Evolutionary conservation across 768 basidiomycete species (phyloP).

Genomic region (Grammothele lineata): DNA sequence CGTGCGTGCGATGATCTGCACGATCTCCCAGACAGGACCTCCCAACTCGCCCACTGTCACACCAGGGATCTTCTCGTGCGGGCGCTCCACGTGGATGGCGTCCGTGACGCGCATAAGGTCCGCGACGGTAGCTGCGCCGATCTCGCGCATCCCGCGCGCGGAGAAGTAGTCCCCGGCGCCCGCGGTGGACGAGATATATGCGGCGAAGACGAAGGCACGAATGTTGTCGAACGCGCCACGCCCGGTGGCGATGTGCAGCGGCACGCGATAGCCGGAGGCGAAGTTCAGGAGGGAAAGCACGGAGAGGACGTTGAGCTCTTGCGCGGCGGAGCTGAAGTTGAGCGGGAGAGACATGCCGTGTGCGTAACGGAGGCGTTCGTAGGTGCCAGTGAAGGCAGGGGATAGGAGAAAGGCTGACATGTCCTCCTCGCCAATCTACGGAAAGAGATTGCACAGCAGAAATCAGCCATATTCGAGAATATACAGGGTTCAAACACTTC

Average conservation of each 20-base stretch:
- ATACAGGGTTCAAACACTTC: too few relatives aligned
- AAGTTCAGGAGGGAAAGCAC: constrained; percentile 80
- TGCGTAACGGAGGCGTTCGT: constrained; percentile 51
- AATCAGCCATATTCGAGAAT: neutral
- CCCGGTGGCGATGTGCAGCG: constrained; percentile 66
- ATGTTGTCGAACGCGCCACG: constrained; percentile 86
- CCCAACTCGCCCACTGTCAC: constrained; percentile 72
- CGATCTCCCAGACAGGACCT: constrained; percentile 70
- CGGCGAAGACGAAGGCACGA: constrained; percentile 64
- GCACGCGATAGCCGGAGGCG: constrained; percentile 73
- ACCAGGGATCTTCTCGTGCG: constrained; percentile 66
- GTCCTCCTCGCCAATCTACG: constrained; percentile 53
- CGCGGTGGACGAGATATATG: constrained; percentile 63
- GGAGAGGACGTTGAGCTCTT: constrained; percentile 81
- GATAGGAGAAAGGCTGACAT: constrained; percentile 64
- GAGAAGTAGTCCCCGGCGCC: constrained; percentile 55
- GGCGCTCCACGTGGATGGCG: constrained; percentile 61
- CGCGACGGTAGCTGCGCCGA: constrained; percentile 56
- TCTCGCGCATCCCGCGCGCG: constrained; percentile 57
- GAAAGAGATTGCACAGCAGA: neutral
- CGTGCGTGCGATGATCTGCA: constrained; percentile 57
- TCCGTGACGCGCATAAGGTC: constrained; percentile 59
- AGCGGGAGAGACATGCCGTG: constrained; percentile 79
- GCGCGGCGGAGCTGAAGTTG: constrained; percentile 64
- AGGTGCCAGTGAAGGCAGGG: constrained; percentile 57